Evolutionary conservation across 2,329 filamentous ascomycete genomes (phyloP).

Genomic region (Cladosporium oxysporum): DNA sequence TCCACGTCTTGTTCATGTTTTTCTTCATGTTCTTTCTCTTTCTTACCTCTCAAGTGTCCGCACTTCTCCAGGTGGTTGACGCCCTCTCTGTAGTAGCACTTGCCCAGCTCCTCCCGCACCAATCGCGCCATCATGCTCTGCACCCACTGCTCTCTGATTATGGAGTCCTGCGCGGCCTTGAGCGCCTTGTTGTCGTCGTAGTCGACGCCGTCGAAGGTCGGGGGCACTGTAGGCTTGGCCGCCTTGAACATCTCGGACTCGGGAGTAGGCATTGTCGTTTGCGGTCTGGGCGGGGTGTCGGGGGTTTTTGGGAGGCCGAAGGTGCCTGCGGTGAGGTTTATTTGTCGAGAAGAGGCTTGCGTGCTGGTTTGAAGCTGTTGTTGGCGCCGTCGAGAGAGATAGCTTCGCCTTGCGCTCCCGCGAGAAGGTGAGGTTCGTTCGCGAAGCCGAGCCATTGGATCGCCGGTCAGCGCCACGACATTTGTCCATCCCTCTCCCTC

Average conservation of each 20-base stretch:
- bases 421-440: constrained; percentile 9
- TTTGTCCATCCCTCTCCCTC: not conserved
- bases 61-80: constrained; percentile 90
- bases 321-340: not conserved
- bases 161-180: constrained; percentile 79
- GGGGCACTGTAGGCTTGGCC: constrained; percentile 78
- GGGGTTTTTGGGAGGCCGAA: not conserved
- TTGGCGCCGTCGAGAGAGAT: constrained; percentile 5
- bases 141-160: constrained; percentile 86
- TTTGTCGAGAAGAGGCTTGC: not conserved
- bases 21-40: not conserved
- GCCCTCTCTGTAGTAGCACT: constrained; percentile 81
- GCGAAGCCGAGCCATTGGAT: constrained; percentile 3
- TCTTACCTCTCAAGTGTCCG: constrained; percentile 74
- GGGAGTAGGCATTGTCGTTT: constrained; percentile 69
- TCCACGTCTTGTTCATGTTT: not conserved
- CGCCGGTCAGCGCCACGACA: constrained; percentile 15
- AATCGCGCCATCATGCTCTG: constrained; percentile 84
- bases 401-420: not conserved
- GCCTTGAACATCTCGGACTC: constrained; percentile 80
- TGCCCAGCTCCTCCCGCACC: constrained; percentile 78
- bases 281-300: not conserved
- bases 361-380: not conserved
- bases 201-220: constrained; percentile 84
- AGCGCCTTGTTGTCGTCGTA: constrained; percentile 79